Evolutionary conservation across 2,329 filamentous ascomycete genomes (phyloP).

Genomic region (Cyphellophora europaea): DNA sequence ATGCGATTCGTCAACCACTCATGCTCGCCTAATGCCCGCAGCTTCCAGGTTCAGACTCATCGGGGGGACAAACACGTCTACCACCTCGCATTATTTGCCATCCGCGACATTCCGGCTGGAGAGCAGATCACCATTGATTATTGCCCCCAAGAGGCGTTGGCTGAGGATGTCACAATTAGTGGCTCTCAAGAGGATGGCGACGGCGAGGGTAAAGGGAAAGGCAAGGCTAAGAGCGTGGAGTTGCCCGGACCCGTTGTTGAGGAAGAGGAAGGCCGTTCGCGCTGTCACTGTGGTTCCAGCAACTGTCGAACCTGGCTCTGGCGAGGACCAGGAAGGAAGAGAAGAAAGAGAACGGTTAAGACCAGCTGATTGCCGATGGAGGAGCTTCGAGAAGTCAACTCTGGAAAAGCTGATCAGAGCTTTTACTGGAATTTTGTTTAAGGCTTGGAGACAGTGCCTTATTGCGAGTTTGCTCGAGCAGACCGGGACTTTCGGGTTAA

Average conservation of each 20-base stretch:
- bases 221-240: neutral
- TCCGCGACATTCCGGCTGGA: conserved; percentile 29
- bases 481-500: too few relatives aligned
- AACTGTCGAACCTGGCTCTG: conserved; percentile 28
- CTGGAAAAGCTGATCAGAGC: too few relatives aligned
- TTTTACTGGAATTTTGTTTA: too few relatives aligned
- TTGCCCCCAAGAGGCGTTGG: conserved; percentile 21
- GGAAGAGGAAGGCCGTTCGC: conserved; percentile 27
- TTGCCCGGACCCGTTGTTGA: conserved; percentile 2
- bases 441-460: too few relatives aligned
- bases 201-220: conserved; percentile 9
- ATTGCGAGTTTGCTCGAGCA: too few relatives aligned
- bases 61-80: conserved; percentile 29
- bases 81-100: conserved; percentile 38
- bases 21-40: conserved; percentile 37
- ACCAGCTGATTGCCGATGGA: too few relatives aligned
- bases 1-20: conserved; percentile 41
- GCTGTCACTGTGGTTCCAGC: conserved; percentile 31
- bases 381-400: too few relatives aligned
- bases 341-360: conserved; percentile 1
- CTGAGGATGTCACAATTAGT: conserved; percentile 7
- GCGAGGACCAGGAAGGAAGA: conserved; percentile 14
- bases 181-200: conserved; percentile 5
- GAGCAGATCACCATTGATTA: conserved; percentile 41
- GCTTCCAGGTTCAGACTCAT: conserved; percentile 32